phyloP scores from a whole-genome alignment of 441 rosid genomes.

The Adansonia gregorii region DNA sequence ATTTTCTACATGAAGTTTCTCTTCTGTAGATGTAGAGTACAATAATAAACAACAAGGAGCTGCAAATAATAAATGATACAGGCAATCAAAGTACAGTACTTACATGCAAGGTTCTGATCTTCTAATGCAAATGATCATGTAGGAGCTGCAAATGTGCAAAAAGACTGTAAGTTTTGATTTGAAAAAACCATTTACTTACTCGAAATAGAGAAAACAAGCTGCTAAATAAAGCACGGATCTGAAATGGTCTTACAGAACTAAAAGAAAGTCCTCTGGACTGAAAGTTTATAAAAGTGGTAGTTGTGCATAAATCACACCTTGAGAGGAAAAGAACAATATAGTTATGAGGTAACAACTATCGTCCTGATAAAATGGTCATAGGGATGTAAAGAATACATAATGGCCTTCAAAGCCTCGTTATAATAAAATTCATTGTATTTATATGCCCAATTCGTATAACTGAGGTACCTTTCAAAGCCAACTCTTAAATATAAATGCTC shows the following conservation, averaged over 20 bases:
- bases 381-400: background rate
- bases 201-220: conserved; percentile 1
- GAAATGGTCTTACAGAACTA: conserved; percentile 5
- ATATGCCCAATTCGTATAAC: background rate
- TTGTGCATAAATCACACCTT: background rate
- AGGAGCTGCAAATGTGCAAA: conserved; percentile 54
- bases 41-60: background rate
- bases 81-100: conserved; percentile 40
- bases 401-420: conserved; percentile 14
- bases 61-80: background rate
- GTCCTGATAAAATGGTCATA: background rate
- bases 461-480: background rate
- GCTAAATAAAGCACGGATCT: background rate
- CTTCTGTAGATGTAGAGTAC: background rate
- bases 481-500: background rate
- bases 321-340: conserved; percentile 4
- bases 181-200: conserved; percentile 18
- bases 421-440: conserved; percentile 11
- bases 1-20: background rate
- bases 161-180: conserved; percentile 27
- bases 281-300: background rate
- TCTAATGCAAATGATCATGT: conserved; percentile 82
- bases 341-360: background rate
- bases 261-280: conserved; percentile 11
- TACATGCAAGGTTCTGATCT: conserved; percentile 82